These are phyloP conservation scores for Cercospora sp. DNA, from an alignment of 2,329 filamentous ascomycete species.

Conservation along the genomic window DNA sequence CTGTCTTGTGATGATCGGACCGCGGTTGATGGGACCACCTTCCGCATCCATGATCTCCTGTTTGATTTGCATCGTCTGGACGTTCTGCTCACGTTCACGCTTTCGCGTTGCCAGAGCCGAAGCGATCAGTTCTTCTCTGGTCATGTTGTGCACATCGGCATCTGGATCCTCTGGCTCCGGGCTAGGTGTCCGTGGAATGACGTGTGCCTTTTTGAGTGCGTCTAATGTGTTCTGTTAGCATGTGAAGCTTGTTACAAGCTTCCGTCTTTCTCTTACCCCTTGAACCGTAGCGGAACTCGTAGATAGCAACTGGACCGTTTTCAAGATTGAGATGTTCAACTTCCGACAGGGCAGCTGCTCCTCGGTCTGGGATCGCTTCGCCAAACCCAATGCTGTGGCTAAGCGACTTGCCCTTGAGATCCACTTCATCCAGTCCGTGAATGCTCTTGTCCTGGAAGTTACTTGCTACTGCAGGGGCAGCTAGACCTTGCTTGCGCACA, in stretches of 20 bases:
- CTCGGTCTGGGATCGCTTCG: not conserved
- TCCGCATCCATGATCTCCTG: not conserved
- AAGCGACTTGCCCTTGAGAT: conserved; percentile 22
- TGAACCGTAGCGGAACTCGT: conserved; percentile 12
- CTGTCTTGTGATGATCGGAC: not conserved
- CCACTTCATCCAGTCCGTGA: not conserved
- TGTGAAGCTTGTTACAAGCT: too few relatives aligned
- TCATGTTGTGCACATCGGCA: not conserved
- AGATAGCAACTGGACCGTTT: not conserved
- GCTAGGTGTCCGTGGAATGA: not conserved
- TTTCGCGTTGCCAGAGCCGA: not conserved
- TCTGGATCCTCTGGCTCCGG: conserved; percentile 19
- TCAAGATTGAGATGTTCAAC: conserved; percentile 6
- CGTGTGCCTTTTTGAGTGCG: not conserved
- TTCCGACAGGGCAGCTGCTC: not conserved
- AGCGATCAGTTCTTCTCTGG: not conserved
- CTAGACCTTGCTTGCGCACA: not conserved
- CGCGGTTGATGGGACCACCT: not conserved
- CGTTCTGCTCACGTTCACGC: not conserved
- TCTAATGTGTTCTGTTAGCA: not conserved
- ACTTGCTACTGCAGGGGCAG: not conserved
- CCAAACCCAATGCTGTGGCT: conserved; percentile 20
- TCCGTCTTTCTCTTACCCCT: not conserved
- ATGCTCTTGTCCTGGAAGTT: not conserved
- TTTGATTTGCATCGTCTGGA: not conserved